Conservation (phyloP, 495 filamentous ascomycete species). For the Aspergillus sparsus region DNA sequence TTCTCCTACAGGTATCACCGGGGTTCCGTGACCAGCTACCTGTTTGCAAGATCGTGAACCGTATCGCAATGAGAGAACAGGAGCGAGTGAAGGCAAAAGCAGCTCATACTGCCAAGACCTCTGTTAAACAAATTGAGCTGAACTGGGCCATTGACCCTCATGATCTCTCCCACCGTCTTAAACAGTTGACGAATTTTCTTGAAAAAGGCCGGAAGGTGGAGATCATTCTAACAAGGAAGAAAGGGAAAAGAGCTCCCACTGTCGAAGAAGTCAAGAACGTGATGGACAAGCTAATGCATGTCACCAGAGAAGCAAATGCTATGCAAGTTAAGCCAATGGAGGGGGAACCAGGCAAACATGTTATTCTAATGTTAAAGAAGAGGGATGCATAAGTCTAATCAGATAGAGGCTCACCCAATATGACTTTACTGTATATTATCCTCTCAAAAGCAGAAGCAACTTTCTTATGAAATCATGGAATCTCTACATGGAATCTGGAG, state of each 20-base stretch:
- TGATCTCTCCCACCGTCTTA: constrained; percentile 63
- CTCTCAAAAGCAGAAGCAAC: no score
- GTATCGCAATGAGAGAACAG: constrained; percentile 41
- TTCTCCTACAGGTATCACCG: constrained; percentile 59
- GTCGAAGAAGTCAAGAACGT: constrained; percentile 46
- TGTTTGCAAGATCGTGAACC: constrained; percentile 68
- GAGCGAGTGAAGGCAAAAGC: constrained; percentile 46
- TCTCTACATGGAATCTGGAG: no score
- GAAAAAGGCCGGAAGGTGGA: constrained; percentile 64
- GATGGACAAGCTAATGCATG: constrained; percentile 40
- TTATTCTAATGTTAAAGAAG: constrained; percentile 43
- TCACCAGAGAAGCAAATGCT: constrained; percentile 39
- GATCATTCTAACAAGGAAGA: constrained; percentile 55
- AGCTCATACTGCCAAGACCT: constrained; percentile 31
- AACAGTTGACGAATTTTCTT: constrained; percentile 62
- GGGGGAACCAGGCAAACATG: constrained; percentile 44
- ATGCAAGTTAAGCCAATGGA: constrained; percentile 44
- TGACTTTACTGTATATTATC: constrained; percentile 1
- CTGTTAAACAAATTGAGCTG: constrained; percentile 72
- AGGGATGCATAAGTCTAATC: constrained; percentile 15
- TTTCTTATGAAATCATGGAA: no score
- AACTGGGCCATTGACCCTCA: constrained; percentile 78
- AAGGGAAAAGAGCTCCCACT: constrained; percentile 42
- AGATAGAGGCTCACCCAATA: not conserved
- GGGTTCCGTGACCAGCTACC: constrained; percentile 38